Conservation (phyloP, 306 rosid species). For the Arachis hypogaea region DNA sequence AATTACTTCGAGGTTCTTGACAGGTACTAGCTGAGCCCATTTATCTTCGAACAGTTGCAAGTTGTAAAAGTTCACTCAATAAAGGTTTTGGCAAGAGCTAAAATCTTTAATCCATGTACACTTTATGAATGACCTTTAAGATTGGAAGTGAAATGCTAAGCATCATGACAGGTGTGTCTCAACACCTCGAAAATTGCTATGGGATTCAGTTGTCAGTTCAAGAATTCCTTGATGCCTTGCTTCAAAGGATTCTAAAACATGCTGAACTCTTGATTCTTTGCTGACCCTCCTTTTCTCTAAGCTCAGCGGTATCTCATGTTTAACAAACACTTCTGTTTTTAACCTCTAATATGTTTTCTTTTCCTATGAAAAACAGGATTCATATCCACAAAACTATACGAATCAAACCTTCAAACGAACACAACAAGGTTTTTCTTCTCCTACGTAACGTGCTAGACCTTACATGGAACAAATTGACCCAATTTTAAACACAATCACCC, state of each 20-base stretch:
- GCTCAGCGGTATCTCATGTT: not conserved
- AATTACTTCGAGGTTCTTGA: not conserved
- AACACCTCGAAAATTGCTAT: not conserved
- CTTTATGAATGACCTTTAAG: not conserved
- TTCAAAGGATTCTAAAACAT: constrained; percentile 14
- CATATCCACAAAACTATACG: not conserved
- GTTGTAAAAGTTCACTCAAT: not conserved
- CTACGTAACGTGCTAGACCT: not conserved
- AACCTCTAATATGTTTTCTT: not conserved
- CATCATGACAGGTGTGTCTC: not conserved
- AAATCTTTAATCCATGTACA: not conserved
- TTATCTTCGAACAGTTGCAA: not conserved
- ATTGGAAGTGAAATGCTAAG: constrained; percentile 4
- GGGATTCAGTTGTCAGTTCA: not conserved
- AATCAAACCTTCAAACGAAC: constrained; percentile 10
- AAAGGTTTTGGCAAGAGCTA: constrained; percentile 1
- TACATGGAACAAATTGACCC: not conserved
- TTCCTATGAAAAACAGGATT: constrained; percentile 3
- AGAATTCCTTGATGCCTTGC: not conserved
- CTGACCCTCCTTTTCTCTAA: constrained; percentile 14
- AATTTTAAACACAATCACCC: not conserved
- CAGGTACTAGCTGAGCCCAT: not conserved
- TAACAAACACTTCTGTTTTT: not conserved
- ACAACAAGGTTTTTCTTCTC: constrained; percentile 3
- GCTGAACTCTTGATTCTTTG: not conserved